phyloP scores from a whole-genome alignment of 768 basidiomycete genomes.

The Amylocystis lapponica region DNA sequence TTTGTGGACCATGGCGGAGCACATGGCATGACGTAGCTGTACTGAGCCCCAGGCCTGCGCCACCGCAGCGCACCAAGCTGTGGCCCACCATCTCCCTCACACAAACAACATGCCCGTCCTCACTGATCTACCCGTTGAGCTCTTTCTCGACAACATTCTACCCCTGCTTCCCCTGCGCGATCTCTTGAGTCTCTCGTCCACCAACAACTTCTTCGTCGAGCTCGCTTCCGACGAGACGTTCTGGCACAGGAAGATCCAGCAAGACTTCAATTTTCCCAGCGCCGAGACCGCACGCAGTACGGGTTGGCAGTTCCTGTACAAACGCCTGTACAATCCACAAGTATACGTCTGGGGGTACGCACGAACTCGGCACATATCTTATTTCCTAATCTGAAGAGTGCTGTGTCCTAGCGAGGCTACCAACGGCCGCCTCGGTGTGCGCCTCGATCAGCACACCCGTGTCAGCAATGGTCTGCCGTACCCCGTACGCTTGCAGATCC shows the following conservation, averaged over 20 bases:
- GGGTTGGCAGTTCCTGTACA: conserved; percentile 81
- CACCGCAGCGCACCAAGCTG: too few relatives aligned
- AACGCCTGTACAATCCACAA: conserved; percentile 51
- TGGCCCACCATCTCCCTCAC: too few relatives aligned
- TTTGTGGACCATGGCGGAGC: too few relatives aligned
- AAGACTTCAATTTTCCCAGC: conserved; percentile 77
- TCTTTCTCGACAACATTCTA: conserved; percentile 71
- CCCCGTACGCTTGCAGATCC: conserved; percentile 61
- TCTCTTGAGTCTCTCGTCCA: conserved; percentile 52
- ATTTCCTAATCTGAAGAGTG: background rate
- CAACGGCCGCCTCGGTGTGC: conserved; percentile 60
- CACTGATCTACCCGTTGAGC: conserved; percentile 62
- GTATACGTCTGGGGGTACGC: conserved; percentile 59
- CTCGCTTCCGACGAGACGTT: conserved; percentile 68
- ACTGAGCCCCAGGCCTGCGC: too few relatives aligned
- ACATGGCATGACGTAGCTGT: too few relatives aligned
- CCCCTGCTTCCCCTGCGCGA: conserved; percentile 49
- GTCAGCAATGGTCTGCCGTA: conserved; percentile 46
- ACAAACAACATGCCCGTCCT: conserved; percentile 41
- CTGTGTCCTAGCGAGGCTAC: conserved; percentile 44
- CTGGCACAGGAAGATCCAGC: conserved; percentile 65
- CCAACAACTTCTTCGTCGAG: conserved; percentile 57
- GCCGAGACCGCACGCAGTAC: conserved; percentile 64
- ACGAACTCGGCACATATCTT: accelerated
- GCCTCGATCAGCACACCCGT: conserved; percentile 20